These are phyloP conservation scores for Panus rudis DNA, from an alignment of 768 basidiomycete species.

Conservation along the genomic window DNA sequence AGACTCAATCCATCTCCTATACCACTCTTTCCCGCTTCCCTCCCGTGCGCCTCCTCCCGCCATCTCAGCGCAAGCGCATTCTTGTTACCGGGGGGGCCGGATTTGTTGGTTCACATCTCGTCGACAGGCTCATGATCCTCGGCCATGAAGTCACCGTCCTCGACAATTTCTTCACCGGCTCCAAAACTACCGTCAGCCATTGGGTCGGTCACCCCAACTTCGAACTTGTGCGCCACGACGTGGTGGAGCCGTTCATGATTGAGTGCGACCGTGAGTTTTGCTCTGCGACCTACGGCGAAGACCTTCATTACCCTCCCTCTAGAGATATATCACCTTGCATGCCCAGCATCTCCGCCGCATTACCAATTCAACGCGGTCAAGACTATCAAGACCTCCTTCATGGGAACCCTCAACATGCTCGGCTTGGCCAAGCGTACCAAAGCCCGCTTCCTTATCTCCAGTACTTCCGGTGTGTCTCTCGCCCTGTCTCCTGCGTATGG, in stretches of 20 bases:
- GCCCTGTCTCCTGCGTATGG: too few relatives aligned
- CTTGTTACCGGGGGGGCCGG: constrained; percentile 97
- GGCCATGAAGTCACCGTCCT: constrained; percentile 97
- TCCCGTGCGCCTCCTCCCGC: constrained; percentile 81
- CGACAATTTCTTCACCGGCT: constrained; percentile 99
- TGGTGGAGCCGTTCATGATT: constrained; percentile 96
- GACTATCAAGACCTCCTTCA: constrained; percentile 97
- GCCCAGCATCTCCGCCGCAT: constrained; percentile 94
- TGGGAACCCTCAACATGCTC: constrained; percentile 98
- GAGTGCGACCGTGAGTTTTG: constrained; percentile 85
- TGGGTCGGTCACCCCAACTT: constrained; percentile 99
- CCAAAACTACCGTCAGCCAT: constrained; percentile 92
- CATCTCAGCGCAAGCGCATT: constrained; percentile 75
- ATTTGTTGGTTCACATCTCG: constrained; percentile 98
- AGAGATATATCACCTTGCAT: constrained; percentile 99
- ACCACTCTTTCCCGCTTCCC: constrained; percentile 89
- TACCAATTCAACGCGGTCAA: constrained; percentile 98
- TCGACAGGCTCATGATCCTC: constrained; percentile 95
- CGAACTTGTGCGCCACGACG: constrained; percentile 95
- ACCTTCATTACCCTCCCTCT: constrained; percentile 3
- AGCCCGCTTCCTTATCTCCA: constrained; percentile 92
- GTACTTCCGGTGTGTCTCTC: constrained; percentile 70
- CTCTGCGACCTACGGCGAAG: constrained; percentile 2
- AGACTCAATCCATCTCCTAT: constrained; percentile 80
- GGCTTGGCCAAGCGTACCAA: constrained; percentile 96